Base-by-base conservation (phyloP, 2,329 filamentous ascomycete genomes). In the Penicillium fuscoglaucum region DNA sequence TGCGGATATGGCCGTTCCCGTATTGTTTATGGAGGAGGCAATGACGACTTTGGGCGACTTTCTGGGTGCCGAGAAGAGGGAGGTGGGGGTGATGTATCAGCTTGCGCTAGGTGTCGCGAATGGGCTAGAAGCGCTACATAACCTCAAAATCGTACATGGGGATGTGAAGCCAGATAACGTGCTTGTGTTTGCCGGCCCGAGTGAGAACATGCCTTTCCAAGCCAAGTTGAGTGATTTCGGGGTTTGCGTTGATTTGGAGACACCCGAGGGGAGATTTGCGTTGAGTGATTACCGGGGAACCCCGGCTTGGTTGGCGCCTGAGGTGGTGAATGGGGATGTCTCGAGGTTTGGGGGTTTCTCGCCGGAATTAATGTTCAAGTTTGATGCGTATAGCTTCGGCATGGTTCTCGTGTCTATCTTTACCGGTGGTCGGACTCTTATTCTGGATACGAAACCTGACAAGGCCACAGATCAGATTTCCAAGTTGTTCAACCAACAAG, bases 161-260 rank as follows among this genome's bases (percentile, higher is more conserved):
- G 69, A 71, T 50, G 60, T 71, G 28, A 71, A 71, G 45, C 68
- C 67, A 6, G 68, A 70, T 31, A 71, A 71, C 48, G 62, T 71
- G n/a, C 63, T 71, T 13, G 61, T 71, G 1, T 70, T 70, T 52
- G 45, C 46, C 17, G 63, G 64, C 7, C 53, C 43, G 10, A 62
- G 46, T 49, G 58, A 62, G 5, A 66, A 61, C 10, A 61, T 68
- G 3, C 67, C 69, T 0, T 68, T 70, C 37, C 59, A 58, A 17
- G 69, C 61, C 41, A 71, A 71, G 49, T 41, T 71, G 28, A 70
- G 67, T 50, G 69, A 71, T 55, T 71, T 71, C 45, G 69, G 69
- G 1, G 68, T 71, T 19, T 71, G 67, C 45, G 33, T 71, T 46
- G 67, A 71, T 45, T 46, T 71, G 39, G 69, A 71, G 43, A 50